Evolutionary conservation across 129 eudicot species (phyloP).

Genomic region (Calendula officinalis): DNA sequence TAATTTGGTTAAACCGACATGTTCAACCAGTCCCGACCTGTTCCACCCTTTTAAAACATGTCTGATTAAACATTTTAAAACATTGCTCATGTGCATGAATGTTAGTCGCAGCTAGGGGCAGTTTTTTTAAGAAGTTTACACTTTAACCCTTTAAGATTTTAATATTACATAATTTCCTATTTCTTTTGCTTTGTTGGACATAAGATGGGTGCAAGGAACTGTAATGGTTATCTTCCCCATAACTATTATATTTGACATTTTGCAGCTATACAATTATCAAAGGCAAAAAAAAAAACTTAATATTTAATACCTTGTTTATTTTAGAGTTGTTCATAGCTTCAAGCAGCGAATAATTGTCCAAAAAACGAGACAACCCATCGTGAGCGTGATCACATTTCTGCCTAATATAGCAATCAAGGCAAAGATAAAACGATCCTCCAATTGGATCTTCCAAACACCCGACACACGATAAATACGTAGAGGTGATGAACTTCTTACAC

Average conservation of each 20-base stretch:
- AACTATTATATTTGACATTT: neutral
- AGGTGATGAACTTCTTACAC: constrained; percentile 36
- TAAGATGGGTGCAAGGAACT: too few relatives aligned
- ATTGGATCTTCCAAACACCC: constrained; percentile 35
- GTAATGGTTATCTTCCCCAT: neutral
- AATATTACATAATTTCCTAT: too few relatives aligned
- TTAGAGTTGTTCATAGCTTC: constrained; percentile 33
- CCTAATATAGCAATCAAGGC: constrained; percentile 27
- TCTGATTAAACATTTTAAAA: too few relatives aligned
- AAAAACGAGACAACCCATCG: constrained; percentile 18
- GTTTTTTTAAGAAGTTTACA: too few relatives aligned
- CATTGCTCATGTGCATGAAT: too few relatives aligned
- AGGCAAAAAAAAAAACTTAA: neutral
- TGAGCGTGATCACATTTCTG: constrained; percentile 25
- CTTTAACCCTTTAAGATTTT: too few relatives aligned
- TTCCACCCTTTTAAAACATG: too few relatives aligned
- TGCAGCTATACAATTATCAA: neutral
- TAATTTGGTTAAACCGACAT: too few relatives aligned
- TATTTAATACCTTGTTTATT: constrained; percentile 17
- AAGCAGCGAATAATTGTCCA: constrained; percentile 45
- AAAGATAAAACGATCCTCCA: constrained; percentile 12
- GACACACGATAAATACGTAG: constrained; percentile 38
- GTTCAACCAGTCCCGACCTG: too few relatives aligned
- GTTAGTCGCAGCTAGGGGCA: too few relatives aligned
- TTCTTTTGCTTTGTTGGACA: too few relatives aligned